Conservation (phyloP, 2,329 filamentous ascomycete species). For the Xylariales sp. region DNA sequence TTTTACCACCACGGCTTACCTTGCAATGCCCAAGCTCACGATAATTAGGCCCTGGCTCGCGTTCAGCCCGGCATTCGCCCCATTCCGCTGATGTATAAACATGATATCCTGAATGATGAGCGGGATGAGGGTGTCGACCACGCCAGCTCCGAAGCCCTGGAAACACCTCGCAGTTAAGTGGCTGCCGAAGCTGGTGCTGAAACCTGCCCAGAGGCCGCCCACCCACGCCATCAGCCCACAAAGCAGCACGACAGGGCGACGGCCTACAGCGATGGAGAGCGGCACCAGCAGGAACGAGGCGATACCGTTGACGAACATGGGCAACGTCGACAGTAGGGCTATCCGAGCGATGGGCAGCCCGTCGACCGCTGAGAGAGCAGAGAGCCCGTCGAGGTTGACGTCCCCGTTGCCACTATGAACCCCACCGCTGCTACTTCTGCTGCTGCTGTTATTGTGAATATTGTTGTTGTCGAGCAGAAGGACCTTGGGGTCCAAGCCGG, state of each 20-base stretch:
- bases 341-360: conserved; percentile 23
- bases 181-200: conserved; percentile 21
- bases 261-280: conserved; percentile 30
- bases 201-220: conserved; percentile 30
- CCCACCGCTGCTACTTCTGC: too few species aligned
- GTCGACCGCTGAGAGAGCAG: conserved; percentile 22
- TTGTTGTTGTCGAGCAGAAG: conserved; percentile 18
- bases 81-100: conserved; percentile 32
- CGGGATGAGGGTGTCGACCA: conserved; percentile 30
- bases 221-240: conserved; percentile 26
- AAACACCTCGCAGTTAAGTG: conserved; percentile 29
- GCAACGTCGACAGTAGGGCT: conserved; percentile 26
- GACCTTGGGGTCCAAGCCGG: conserved; percentile 25
- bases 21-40: conserved; percentile 17
- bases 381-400: conserved; percentile 14
- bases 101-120: conserved; percentile 33
- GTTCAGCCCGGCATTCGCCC: conserved; percentile 25
- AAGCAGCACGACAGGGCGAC: conserved; percentile 29
- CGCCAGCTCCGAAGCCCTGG: conserved; percentile 30
- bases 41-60: conserved; percentile 25
- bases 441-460: not conserved
- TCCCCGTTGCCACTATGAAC: not conserved
- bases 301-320: conserved; percentile 29
- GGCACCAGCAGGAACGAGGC: conserved; percentile 32
- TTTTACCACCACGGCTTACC: not conserved